Evolutionary conservation across 495 filamentous ascomycete genomes (phyloP).

Genomic region (Penicillium nucicola): DNA sequence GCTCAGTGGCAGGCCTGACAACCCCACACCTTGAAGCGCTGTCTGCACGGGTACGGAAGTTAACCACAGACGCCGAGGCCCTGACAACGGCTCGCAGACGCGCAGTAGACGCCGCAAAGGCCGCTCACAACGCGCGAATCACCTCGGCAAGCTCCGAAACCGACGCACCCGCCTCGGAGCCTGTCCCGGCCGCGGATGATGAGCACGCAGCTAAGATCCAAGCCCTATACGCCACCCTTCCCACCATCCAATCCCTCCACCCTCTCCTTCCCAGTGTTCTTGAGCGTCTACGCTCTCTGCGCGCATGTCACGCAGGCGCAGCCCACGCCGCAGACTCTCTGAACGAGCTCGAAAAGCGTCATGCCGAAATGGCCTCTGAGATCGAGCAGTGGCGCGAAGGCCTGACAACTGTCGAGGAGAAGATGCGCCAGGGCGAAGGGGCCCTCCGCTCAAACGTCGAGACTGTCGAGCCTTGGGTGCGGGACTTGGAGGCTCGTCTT

Average conservation of each 20-base stretch:
- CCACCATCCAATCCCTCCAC: conserved; percentile 82
- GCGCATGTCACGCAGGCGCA: conserved; percentile 82
- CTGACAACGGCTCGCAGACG: conserved; percentile 69
- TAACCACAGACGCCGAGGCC: conserved; percentile 76
- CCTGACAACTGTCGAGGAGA: conserved; percentile 71
- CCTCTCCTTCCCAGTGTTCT: conserved; percentile 83
- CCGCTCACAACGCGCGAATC: conserved; percentile 56
- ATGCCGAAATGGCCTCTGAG: conserved; percentile 79
- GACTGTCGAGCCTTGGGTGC: conserved; percentile 83
- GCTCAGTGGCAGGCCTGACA: conserved; percentile 23
- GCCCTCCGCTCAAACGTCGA: conserved; percentile 75
- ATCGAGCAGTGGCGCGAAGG: conserved; percentile 84
- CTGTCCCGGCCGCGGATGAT: conserved; percentile 34
- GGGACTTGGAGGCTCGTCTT: conserved; percentile 76
- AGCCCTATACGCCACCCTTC: conserved; percentile 83
- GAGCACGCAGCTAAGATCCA: conserved; percentile 85
- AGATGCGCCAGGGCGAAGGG: conserved; percentile 64
- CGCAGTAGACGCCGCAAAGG: conserved; percentile 67
- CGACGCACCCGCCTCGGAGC: conserved; percentile 24
- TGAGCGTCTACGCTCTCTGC: conserved; percentile 78
- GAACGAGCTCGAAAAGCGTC: conserved; percentile 69
- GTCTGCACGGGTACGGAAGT: conserved; percentile 65
- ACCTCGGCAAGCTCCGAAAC: conserved; percentile 39
- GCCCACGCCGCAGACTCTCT: conserved; percentile 80
- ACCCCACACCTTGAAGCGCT: conserved; percentile 65